Evolutionary conservation across 176 grass and related monocot genomes (phyloP), one percentile per base, ranked within the genome.

Genomic region (Oryza brachyantha): DNA sequence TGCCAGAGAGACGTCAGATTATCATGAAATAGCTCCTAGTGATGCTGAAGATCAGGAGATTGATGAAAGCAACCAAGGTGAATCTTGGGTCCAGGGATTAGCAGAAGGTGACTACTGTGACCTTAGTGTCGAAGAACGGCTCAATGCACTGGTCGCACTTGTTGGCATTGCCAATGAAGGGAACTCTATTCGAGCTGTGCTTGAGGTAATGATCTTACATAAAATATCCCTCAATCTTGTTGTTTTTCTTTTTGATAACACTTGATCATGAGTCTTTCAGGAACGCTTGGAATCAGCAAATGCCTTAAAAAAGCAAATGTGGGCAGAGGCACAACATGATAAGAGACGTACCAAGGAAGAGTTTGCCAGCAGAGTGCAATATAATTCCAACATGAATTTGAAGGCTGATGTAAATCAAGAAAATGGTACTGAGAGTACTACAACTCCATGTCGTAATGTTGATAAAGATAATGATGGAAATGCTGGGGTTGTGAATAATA

Each of bases 241-340:
- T 55, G 74, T 70, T 70, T 63, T 46, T 29, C n/a, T 52, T n/a
- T n/a, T n/a, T n/a, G n/a, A 55, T 14, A 46, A 78, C 75, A n/a
- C 76, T 88, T 29, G 88, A 17, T 36, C 35, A 48, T 62, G 16
- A 14, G 43, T 43, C 37, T 84, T 81, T 83, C 83, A 98, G 95
- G 92, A 95, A 89, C 96, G 96, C 43, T 72, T 99, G 59, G 96
- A 95, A 83, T 88, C 90, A 71, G 96, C 96, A 78, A 99, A 74
- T 87, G 87, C 90, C 72, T 84, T 99, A 31, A 99, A 95, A 77
- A 99, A 99, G 42, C 96, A 95, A 82, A 99, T 99, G 96, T 99
- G 92, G 96, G 87, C 87, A 17, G 96, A 99, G 29, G 92, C 90
- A 83, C 96, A 99, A 48, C 90, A 91, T 58, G 96, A 99, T 78